Evolutionary conservation across 129 eudicot genomes (phyloP).

Genomic region (Pulicaria dysenterica): DNA sequence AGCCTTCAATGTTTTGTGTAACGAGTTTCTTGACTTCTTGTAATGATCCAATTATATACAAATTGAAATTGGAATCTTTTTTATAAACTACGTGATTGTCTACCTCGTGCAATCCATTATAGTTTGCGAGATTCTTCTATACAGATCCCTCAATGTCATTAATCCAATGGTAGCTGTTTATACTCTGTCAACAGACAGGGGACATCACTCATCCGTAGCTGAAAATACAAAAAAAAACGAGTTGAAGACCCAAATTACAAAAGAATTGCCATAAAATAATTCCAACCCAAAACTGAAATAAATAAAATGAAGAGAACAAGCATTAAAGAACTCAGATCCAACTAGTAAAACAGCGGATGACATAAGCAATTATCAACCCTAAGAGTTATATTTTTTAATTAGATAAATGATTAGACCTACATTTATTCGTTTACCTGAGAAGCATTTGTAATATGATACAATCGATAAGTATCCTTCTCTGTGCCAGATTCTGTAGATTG

Average conservation of each 20-base stretch:
- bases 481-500: constrained; percentile 40
- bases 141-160: constrained; percentile 14
- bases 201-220: constrained; percentile 89
- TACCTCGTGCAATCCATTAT: constrained; percentile 27
- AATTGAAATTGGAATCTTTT: background rate
- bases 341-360: background rate
- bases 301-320: background rate
- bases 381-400: background rate
- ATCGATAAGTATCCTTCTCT: constrained; percentile 48
- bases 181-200: constrained; percentile 67
- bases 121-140: constrained; percentile 17
- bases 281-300: background rate
- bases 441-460: constrained; percentile 71
- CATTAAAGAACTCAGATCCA: no score
- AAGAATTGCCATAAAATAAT: background rate
- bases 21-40: constrained; percentile 3
- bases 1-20: constrained; percentile 13
- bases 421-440: constrained; percentile 54
- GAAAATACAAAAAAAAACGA: constrained; percentile 19
- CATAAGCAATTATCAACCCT: background rate
- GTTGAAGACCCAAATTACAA: background rate
- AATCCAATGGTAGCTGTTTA: constrained; percentile 55
- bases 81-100: constrained; percentile 11
- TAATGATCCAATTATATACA: constrained; percentile 12
- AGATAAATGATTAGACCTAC: background rate